A percentile compares a stretch with the other conserved stretches of the same genome.
Conservation (phyloP, 441 rosid genomes). For the Populus trichocarpa region DNA sequence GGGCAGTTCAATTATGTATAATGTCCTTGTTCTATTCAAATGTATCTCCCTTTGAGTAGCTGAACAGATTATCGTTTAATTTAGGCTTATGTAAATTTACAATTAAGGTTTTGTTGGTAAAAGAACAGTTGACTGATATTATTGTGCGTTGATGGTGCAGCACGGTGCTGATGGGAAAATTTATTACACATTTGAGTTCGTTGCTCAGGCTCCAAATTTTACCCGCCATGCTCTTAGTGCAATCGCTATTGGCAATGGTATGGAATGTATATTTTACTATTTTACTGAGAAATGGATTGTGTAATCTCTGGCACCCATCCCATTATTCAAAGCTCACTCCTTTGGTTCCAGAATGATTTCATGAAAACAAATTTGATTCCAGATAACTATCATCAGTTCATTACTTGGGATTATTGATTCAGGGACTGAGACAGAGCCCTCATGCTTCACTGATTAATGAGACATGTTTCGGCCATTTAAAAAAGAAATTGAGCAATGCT, state of each 20-base stretch:
- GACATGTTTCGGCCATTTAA: background rate
- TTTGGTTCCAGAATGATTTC: background rate
- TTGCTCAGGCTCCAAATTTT: constrained; percentile 77
- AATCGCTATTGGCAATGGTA: constrained; percentile 73
- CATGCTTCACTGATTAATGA: background rate
- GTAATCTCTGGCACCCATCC: background rate
- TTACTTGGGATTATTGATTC: background rate
- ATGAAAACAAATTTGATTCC: background rate
- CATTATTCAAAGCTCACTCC: background rate
- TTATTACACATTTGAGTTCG: constrained; percentile 76
- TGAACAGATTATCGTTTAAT: background rate
- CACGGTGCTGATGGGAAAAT: constrained; percentile 69
- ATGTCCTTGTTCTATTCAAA: background rate
- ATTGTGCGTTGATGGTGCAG: constrained; percentile 36
- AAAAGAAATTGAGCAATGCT: background rate
- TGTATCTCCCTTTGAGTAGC: background rate
- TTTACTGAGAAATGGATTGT: background rate
- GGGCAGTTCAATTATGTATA: background rate
- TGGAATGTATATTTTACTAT: background rate
- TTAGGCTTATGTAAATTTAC: background rate
- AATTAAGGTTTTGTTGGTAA: background rate
- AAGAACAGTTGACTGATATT: background rate
- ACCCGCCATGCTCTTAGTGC: constrained; percentile 81
- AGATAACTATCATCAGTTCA: background rate
- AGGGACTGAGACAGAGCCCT: background rate